Base-by-base conservation (phyloP, 495 filamentous ascomycete genomes). In the Talaromyces thailandensis region DNA sequence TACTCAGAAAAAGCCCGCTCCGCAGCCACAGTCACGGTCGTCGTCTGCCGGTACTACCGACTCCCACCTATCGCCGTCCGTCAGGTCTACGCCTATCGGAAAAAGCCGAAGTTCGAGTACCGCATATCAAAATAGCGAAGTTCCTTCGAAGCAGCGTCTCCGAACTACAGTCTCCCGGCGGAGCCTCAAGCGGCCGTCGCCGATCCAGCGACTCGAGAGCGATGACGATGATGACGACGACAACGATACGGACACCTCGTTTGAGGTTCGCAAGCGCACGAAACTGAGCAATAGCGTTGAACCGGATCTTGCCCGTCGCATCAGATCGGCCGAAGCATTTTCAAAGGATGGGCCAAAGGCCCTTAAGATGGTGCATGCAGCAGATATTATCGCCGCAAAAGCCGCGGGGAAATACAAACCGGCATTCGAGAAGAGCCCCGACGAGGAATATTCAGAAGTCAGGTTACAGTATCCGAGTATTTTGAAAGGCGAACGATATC, bases 391-490 rank as follows among this genome's bases (percentile, higher is more conserved):
- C 23, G 75, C 81, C 69, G 63, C 76, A 50, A 80, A 79, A 62
- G 40, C 69, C 64, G 64, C 75, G 9, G 73, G 75, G 16, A 78
- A 78, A 50, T 85, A 79, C 52, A 76, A 74, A 56, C 69, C 73
- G 29, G 75, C 75, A 1, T 82, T 82, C 68, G 74, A 71, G 5
- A 53, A 64, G 4, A 68, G 79, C 5, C 76, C 76, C 29, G 73
- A 76, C 23, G 14, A 4, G 76, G 80, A 14, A 69, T 75, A 14
- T 71, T 76, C 24, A 69, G 76, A 85, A 57, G 79, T 89, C 56
- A 72, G 80, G 63, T 69, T 93, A 56, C 84, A 88, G 67, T 93
- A 93, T 72, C 90, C 91, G 4, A 88, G 88, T 68, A 79, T 81
- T 62, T 85, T 83, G 24, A 79, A 83, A 63, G 79, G 80, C 61